phyloP scores from a whole-genome alignment of 2,329 filamentous ascomycete genomes.

The Cladophialophora carrionii region DNA sequence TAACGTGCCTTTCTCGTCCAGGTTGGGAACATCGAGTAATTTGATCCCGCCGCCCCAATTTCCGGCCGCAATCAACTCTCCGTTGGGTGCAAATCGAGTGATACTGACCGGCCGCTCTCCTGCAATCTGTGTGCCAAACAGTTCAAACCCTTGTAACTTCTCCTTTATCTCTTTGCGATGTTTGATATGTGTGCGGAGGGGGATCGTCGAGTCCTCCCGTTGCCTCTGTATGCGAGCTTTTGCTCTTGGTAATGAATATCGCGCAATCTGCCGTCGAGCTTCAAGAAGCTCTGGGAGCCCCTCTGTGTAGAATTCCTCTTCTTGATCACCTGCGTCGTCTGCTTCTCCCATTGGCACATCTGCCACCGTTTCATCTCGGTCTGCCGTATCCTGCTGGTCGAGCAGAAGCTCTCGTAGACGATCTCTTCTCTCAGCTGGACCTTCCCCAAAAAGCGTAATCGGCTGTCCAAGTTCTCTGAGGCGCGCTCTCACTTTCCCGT shows the following conservation, averaged over 20 bases:
- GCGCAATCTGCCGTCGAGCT: constrained; percentile 76
- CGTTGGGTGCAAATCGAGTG: constrained; percentile 84
- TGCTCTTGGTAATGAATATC: constrained; percentile 80
- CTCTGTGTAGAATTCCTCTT: constrained; percentile 94
- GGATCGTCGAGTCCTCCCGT: constrained; percentile 78
- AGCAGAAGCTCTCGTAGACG: constrained; percentile 80
- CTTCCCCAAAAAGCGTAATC: constrained; percentile 92
- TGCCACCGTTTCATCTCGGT: constrained; percentile 58
- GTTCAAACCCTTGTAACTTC: constrained; percentile 76
- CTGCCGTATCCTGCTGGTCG: constrained; percentile 66
- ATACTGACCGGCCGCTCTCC: constrained; percentile 91
- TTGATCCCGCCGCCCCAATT: constrained; percentile 93
- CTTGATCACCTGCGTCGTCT: constrained; percentile 70
- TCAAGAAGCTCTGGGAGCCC: constrained; percentile 74
- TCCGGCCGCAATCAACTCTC: constrained; percentile 80
- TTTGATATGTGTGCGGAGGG: constrained; percentile 85
- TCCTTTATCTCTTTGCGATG: constrained; percentile 90
- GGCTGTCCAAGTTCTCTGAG: constrained; percentile 89
- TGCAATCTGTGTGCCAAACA: constrained; percentile 91
- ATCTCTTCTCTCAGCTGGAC: constrained; percentile 80
- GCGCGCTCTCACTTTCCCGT: constrained; percentile 77
- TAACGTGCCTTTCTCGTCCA: constrained; percentile 74
- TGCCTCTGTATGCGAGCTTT: constrained; percentile 76
- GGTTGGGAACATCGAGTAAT: constrained; percentile 77
- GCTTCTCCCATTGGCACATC: constrained; percentile 60